Conservation (phyloP, 176 grass and related monocot genomes). For the Zoysia pacifica region DNA sequence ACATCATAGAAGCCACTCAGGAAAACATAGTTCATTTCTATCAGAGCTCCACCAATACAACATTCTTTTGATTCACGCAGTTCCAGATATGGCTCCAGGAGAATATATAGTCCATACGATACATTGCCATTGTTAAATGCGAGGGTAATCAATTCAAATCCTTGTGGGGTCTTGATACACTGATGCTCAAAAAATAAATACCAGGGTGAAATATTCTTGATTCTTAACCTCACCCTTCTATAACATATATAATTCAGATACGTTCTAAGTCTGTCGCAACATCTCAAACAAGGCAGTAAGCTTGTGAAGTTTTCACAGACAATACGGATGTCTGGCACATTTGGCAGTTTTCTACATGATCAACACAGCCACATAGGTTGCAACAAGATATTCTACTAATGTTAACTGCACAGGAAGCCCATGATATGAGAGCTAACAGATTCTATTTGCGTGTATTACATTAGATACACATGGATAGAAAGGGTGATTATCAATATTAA, state of each 20-base stretch:
- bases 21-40: not conserved
- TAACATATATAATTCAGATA: not conserved
- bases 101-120: not conserved
- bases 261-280: not conserved
- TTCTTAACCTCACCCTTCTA: not conserved
- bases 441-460: not conserved
- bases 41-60: not conserved
- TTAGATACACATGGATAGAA: not conserved
- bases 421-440: not conserved
- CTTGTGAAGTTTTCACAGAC: not conserved
- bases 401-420: not conserved
- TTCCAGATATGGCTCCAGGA: not conserved
- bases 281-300: not conserved
- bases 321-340: not conserved
- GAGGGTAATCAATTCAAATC: constrained; percentile 6
- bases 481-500: not conserved
- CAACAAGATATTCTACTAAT: constrained; percentile 6
- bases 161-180: not conserved
- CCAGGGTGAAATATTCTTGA: not conserved
- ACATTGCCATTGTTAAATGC: not conserved
- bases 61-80: not conserved
- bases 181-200: not conserved
- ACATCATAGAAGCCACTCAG: not conserved
- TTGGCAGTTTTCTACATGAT: not conserved
- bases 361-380: not conserved